These are phyloP conservation scores for Yarrowia deformans DNA, from an alignment of 805 yeast genomes.

Conservation along the genomic window DNA sequence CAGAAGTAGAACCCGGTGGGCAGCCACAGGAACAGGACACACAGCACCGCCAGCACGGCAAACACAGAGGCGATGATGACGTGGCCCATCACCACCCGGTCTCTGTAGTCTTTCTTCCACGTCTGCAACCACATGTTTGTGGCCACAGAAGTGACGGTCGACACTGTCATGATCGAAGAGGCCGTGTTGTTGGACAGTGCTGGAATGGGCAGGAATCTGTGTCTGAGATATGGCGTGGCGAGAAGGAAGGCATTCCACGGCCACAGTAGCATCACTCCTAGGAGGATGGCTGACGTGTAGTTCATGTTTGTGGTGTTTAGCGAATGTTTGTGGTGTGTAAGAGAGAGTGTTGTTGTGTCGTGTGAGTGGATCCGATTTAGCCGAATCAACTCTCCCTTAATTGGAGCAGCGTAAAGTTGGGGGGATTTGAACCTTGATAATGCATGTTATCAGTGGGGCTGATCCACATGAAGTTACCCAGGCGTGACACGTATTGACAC, in stretches of 20 bases:
- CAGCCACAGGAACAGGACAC: constrained; percentile 48
- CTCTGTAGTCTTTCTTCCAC: constrained; percentile 67
- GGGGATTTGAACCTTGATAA: constrained; percentile 7
- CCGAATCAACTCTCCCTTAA: not conserved
- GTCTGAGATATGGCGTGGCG: constrained; percentile 80
- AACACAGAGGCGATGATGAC: constrained; percentile 65
- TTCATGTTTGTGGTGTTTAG: constrained; percentile 35
- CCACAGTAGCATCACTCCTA: constrained; percentile 88
- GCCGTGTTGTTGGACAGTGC: constrained; percentile 62
- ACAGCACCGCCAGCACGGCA: constrained; percentile 59
- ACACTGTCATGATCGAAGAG: constrained; percentile 86
- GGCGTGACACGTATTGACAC: not conserved
- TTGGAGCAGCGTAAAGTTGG: constrained; percentile 9
- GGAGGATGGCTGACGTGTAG: constrained; percentile 66
- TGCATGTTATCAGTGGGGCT: constrained; percentile 23
- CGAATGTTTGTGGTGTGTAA: not conserved
- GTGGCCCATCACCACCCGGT: constrained; percentile 68
- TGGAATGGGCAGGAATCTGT: constrained; percentile 58
- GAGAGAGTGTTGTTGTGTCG: constrained; percentile 1
- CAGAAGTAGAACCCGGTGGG: constrained; percentile 50
- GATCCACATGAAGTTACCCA: no score
- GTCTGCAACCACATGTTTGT: constrained; percentile 70
- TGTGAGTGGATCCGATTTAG: constrained; percentile 12
- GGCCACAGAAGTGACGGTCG: constrained; percentile 70
- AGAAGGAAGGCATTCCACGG: constrained; percentile 95